Conservation (phyloP, 768 basidiomycete species). For the Leccinum aurantiacum region DNA sequence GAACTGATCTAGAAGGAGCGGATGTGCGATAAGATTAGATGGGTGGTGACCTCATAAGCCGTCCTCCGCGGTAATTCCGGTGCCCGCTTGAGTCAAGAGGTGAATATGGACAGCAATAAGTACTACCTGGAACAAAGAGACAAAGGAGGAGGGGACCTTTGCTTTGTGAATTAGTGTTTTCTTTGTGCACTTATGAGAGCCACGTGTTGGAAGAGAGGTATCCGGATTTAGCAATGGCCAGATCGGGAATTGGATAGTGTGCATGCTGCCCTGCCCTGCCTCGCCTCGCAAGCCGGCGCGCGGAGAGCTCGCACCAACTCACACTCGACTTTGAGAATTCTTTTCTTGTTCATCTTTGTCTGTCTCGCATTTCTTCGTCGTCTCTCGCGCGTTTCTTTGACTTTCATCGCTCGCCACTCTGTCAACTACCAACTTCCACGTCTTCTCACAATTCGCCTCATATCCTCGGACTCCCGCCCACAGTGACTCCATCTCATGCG, state of each 20-base stretch:
- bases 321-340: background rate
- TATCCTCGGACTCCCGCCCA: background rate
- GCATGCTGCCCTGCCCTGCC: constrained; percentile 29
- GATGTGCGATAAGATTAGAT: constrained; percentile 34
- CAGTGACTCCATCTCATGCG: constrained; percentile 16
- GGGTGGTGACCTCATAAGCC: constrained; percentile 9
- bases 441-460: background rate
- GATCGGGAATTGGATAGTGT: constrained; percentile 33
- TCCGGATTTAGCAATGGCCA: constrained; percentile 20
- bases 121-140: constrained; percentile 4
- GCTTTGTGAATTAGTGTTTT: background rate
- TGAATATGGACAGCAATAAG: background rate
- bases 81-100: background rate
- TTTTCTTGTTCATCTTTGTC: background rate
- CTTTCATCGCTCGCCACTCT: background rate
- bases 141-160: constrained; percentile 2
- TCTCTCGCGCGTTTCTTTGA: background rate
- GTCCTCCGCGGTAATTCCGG: background rate
- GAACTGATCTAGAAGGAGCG: constrained; percentile 20
- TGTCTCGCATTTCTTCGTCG: background rate
- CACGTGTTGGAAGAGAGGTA: constrained; percentile 32
- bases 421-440: background rate
- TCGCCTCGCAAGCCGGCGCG: constrained; percentile 34
- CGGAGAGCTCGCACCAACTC: constrained; percentile 9
- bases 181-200: constrained; percentile 7